Conservation (phyloP, 306 rosid genomes). For the Acacia melanoxylon region DNA sequence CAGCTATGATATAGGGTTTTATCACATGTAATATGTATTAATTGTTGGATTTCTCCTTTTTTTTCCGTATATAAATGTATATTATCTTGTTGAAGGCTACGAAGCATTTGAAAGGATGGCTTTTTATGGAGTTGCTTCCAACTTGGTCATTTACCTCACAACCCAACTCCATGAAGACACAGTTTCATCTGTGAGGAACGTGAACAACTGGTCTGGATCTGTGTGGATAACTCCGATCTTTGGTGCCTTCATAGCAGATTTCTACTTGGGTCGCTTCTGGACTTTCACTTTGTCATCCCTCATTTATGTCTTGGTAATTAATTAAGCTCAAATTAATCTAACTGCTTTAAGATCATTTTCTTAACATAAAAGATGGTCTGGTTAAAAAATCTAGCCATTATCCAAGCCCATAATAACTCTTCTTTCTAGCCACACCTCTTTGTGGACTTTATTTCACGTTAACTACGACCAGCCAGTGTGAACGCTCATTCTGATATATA, state of each 20-base stretch:
- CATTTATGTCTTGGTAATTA: conserved; percentile 76
- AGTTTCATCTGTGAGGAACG: conserved; percentile 85
- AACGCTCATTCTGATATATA: conserved; percentile 22
- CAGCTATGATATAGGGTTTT: neutral
- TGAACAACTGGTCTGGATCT: conserved; percentile 93
- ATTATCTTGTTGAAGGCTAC: conserved; percentile 51
- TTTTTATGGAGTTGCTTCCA: conserved; percentile 89
- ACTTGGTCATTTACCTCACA: conserved; percentile 83
- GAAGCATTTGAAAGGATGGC: conserved; percentile 99
- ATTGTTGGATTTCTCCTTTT: neutral
- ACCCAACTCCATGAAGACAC: conserved; percentile 93
- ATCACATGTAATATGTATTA: neutral
- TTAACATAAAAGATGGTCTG: neutral
- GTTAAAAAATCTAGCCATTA: neutral
- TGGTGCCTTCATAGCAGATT: conserved; percentile 89
- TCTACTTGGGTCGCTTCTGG: conserved; percentile 93
- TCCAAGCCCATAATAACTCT: neutral
- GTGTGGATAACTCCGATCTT: conserved; percentile 95
- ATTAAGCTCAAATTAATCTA: neutral
- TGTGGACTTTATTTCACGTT: conserved; percentile 27
- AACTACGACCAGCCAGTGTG: conserved; percentile 31
- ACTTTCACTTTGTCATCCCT: conserved; percentile 89
- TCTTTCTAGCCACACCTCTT: neutral
- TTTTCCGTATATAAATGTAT: neutral
- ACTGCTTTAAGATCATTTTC: neutral